phyloP scores from a whole-genome alignment of 371 early-diverging fungal genomes.

The Mucor lusitanicus region DNA sequence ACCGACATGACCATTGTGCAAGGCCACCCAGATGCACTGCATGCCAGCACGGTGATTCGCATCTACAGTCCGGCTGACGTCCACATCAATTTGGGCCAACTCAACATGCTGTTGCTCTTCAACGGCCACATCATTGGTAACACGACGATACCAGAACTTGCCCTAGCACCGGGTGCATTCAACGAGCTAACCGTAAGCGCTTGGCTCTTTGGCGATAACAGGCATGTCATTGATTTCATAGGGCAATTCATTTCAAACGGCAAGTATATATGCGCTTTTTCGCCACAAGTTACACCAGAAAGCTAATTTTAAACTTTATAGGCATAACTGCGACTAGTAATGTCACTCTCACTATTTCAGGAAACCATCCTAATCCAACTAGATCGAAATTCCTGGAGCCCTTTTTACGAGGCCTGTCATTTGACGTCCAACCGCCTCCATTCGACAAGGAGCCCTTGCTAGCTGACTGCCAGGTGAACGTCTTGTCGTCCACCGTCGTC shows the following conservation, averaged over 20 bases:
- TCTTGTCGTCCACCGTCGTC: conserved; percentile 45
- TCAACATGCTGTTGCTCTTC: conserved; percentile 31
- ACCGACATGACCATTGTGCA: conserved; percentile 28
- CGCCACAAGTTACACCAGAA: background rate
- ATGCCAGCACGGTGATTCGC: conserved; percentile 20
- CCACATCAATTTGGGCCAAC: conserved; percentile 35
- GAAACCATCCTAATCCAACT: conserved; percentile 41
- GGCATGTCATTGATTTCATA: conserved; percentile 34
- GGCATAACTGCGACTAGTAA: conserved; percentile 12
- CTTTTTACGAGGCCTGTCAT: conserved; percentile 31
- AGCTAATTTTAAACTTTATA: background rate
- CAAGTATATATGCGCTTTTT: conserved; percentile 1
- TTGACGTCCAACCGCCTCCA: conserved; percentile 34
- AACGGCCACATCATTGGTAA: conserved; percentile 38
- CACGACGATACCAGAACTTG: conserved; percentile 30
- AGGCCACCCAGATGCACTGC: conserved; percentile 37
- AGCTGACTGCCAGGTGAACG: conserved; percentile 42
- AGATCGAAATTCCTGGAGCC: conserved; percentile 20
- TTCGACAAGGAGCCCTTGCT: conserved; percentile 37
- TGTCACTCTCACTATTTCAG: conserved; percentile 39
- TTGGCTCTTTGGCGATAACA: conserved; percentile 20
- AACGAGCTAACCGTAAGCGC: conserved; percentile 21
- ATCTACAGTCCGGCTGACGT: conserved; percentile 48
- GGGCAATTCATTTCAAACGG: conserved; percentile 43
- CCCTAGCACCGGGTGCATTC: conserved; percentile 22